Evolutionary conservation across 108 stramenopile species (phyloP), one percentile per base, ranked within the genome.

Genomic region (Skeletonema costatum): DNA sequence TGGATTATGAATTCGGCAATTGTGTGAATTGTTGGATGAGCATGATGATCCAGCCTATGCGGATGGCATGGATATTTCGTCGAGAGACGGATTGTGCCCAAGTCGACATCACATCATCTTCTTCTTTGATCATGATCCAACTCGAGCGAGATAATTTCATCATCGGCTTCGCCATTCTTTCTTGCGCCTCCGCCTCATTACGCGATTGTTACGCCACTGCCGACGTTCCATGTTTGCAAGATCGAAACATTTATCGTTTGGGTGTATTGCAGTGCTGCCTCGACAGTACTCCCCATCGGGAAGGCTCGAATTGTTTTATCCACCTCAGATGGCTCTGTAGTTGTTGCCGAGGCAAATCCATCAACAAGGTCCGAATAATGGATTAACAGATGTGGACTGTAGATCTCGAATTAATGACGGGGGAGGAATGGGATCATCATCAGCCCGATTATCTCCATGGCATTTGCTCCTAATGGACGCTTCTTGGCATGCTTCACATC

Each of bases 401-500:
- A 90, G 92, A 46, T 79, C 82, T 16, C 86, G 89, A 35, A 89
- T 95, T 14, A 70, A 70, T 32, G 63, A 42, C 5, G 14, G 60
- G 11, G 70, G 25, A 12, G 21, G 59, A 44, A 48, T 32, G 30
- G 64, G 66, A 44, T 32, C 53, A 59, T 32, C 53, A 19, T 31
- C 73, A 16, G 76, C 93, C 91, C 94, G n/a, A 92, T 97, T 71
- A 84, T 92, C 4, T 86, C 85, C 69, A 96, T 97, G 89, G 85
- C 83, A 29, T 94, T 96, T 78, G 93, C 97, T 16, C 98, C 98
- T 17, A 97, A 98, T 83, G 97, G 98, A 30, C 87, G 96, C 10
- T 97, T 97, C 70, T 74, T 98, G 77, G 98, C 98, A 29, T 97
- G 96, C 81, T 98, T 94, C 73, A 89, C 92, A 1, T 87, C 91